Evolutionary conservation across 1,284 basidiomycete species (phyloP), one percentile per base, ranked within the genome.

Genomic region (Boletus sp.): DNA sequence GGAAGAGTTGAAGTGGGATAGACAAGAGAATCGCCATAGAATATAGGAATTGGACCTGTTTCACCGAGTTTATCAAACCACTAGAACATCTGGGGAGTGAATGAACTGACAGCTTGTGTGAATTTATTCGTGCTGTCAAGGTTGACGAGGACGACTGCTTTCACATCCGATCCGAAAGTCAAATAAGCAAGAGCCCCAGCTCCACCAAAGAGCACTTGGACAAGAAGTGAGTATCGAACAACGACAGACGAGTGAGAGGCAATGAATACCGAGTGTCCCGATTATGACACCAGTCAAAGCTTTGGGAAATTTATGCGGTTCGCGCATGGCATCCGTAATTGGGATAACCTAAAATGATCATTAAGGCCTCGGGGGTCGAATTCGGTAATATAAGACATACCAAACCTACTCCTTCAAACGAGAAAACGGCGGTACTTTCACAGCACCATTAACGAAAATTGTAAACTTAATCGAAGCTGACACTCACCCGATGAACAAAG

Each of bases 361-460:
- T 71, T 48, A 61, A 43, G 39, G 39, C 15, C 35, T 46, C 29
- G 12, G n/a, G n/a, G 15, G 13, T 24, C 12, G 0, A 46, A 15
- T 36, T 39, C 31, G 27, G n/a, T 39, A 20, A 56, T 16, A 31
- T n/a, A 39, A 45, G 45, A 74, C 86, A 65, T 65, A 91, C 91
- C 73, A 99, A 78, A 50, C 97, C 96, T 64, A 99, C 94, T 18
- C 96, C 96, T 75, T 99, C 97, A 65, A 99, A 99, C 0, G 97
- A 95, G 73, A 98, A 99, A 24, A 99, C 96, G 5, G 96, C 96
- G 18, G 97, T 98, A 27, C 94, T 91, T 63, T 54, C 51, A 68
- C 55, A 39, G 45, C 12, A 36, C 53, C 37, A 29, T 55, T 16
- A 63, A 50, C 22, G 48, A 56, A 52, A 45, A 27, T 31, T 22